Percentiles rank a stretch among this genome's conserved stretches.
These are phyloP conservation scores for Sungouiozyma ichnusensis DNA, from an alignment of 805 yeast species.

Conservation along the genomic window DNA sequence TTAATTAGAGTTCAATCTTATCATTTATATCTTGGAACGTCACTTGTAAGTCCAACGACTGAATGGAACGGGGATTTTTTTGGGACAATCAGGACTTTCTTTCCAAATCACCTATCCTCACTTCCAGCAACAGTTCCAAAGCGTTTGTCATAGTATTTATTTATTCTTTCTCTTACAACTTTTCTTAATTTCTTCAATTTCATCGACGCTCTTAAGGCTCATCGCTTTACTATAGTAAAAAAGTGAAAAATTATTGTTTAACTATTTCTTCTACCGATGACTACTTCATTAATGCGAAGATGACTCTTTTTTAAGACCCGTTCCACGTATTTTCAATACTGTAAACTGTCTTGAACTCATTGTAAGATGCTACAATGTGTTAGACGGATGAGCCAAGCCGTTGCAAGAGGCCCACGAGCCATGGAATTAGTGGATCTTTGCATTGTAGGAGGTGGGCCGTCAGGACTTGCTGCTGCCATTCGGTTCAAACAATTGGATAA, in stretches of 20 bases:
- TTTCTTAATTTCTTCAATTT: too few species aligned
- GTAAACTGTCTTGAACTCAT: neutral
- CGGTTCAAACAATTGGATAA: slow-evolving; percentile 74
- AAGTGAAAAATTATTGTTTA: neutral
- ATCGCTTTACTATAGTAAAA: too few species aligned
- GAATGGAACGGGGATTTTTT: too few species aligned
- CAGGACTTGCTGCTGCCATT: slow-evolving; percentile 92
- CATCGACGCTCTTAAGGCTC: too few species aligned
- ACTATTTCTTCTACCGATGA: too few species aligned
- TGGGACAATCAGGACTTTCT: neutral
- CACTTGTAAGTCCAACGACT: neutral
- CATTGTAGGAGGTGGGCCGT: slow-evolving; percentile 97
- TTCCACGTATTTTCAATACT: too few species aligned
- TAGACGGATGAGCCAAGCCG: neutral
- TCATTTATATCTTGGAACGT: neutral
- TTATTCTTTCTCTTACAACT: neutral
- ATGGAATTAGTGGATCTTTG: slow-evolving; percentile 86
- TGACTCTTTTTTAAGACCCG: too few species aligned
- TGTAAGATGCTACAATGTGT: neutral
- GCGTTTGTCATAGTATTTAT: neutral
- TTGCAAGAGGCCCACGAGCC: slow-evolving; percentile 37
- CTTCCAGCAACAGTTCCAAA: neutral
- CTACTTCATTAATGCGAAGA: too few species aligned
- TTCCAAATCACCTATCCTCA: too few species aligned
- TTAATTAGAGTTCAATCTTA: slow-evolving; percentile 17